A percentile compares a stretch with the other conserved stretches of the same genome.
Conservation (phyloP, 2,329 filamentous ascomycete species). For the Calonectria honghensis region DNA sequence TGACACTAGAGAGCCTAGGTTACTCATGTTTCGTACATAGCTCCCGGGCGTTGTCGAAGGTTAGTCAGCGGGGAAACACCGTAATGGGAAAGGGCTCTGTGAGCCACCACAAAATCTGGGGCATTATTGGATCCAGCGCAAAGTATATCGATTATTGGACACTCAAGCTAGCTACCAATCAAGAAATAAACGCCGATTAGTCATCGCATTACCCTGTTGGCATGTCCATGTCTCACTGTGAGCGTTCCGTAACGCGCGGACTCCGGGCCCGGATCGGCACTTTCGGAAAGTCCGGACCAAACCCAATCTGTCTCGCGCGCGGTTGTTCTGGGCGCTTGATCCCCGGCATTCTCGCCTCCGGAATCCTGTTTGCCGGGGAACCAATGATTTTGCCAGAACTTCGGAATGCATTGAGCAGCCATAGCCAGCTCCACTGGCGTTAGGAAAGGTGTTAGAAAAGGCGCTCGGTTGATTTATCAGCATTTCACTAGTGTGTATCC, state of each 20-base stretch:
- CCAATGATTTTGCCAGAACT: background rate
- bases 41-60: no score
- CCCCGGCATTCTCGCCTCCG: no score
- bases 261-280: background rate
- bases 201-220: background rate
- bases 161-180: no score
- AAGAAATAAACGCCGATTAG: background rate
- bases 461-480: background rate
- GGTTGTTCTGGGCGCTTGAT: background rate
- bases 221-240: background rate
- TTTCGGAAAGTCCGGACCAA: background rate
- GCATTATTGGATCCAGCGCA: background rate
- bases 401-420: background rate
- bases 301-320: background rate
- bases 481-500: background rate
- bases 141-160: no score
- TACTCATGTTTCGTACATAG: no score
- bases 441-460: background rate
- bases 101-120: background rate
- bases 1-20: no score
- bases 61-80: no score
- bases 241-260: background rate
- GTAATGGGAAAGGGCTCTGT: no score
- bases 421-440: background rate
- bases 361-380: background rate